Evolutionary conservation across 179 eudicot genomes (phyloP).

Genomic region (Gypsophila paniculata): DNA sequence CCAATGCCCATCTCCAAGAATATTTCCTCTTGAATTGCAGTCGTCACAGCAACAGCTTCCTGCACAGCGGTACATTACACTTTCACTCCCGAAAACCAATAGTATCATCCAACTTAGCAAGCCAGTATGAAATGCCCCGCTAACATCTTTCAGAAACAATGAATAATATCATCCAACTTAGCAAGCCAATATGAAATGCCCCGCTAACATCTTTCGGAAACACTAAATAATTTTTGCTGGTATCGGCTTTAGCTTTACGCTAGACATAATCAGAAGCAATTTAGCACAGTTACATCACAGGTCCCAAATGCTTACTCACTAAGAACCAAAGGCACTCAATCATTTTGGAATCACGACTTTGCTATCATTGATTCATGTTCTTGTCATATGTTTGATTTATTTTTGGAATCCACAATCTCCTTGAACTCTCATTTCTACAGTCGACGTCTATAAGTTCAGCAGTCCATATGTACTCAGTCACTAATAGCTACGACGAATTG

Average conservation of each 20-base stretch:
- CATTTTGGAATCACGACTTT: background rate
- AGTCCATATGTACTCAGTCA: background rate
- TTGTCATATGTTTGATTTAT: background rate
- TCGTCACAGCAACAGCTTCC: slow-evolving; percentile 94
- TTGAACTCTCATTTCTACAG: background rate
- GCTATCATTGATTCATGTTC: background rate
- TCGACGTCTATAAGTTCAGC: background rate
- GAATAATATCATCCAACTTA: background rate
- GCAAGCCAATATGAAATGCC: slow-evolving; percentile 1
- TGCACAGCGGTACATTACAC: slow-evolving; percentile 29
- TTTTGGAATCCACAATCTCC: slow-evolving; percentile 4
- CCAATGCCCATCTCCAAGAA: slow-evolving; percentile 40
- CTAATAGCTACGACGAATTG: background rate
- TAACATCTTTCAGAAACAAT: too few relatives aligned
- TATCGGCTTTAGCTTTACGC: background rate
- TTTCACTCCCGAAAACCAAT: background rate
- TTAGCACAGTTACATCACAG: background rate
- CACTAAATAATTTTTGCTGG: background rate
- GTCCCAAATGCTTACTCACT: background rate
- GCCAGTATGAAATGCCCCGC: background rate
- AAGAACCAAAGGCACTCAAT: background rate
- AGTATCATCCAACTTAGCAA: slow-evolving; percentile 1
- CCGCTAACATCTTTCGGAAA: background rate
- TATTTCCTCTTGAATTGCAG: slow-evolving; percentile 85
- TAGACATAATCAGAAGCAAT: background rate